Conservation (phyloP, 495 filamentous ascomycete genomes). For the Filosporella fistucella region DNA sequence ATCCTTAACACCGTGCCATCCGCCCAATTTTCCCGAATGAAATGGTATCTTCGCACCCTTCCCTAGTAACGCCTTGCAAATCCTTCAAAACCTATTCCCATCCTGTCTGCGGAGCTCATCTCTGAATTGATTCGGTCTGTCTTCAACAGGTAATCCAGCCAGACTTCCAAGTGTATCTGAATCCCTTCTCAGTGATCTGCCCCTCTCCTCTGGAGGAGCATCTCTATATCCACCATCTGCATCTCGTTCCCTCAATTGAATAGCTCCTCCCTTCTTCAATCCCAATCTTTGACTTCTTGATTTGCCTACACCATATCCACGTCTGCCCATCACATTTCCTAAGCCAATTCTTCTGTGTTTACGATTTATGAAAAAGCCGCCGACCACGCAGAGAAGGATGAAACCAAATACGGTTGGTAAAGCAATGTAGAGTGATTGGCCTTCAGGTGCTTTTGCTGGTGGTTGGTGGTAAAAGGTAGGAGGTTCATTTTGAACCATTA, state of each 20-base stretch:
- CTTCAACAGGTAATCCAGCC: slow-evolving; percentile 15
- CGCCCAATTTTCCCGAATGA: too few species aligned
- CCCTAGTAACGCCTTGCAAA: too few species aligned
- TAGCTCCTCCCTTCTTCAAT: slow-evolving; percentile 12
- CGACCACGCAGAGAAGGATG: slow-evolving; percentile 15
- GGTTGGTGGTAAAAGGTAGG: slow-evolving; percentile 6
- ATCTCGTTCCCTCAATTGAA: slow-evolving; percentile 14
- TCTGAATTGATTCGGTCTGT: slow-evolving; percentile 9
- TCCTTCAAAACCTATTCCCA: background rate
- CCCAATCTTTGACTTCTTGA: slow-evolving; percentile 15
- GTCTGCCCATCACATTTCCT: slow-evolving; percentile 20
- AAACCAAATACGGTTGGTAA: slow-evolving; percentile 16
- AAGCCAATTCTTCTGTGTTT: slow-evolving; percentile 15
- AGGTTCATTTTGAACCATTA: slow-evolving; percentile 11
- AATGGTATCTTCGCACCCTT: too few species aligned
- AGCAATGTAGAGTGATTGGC: slow-evolving; percentile 18
- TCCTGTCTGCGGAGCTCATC: slow-evolving; percentile 11
- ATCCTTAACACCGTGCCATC: too few species aligned
- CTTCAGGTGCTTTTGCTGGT: slow-evolving; percentile 7
- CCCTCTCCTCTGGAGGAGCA: slow-evolving; percentile 1
- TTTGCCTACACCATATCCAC: slow-evolving; percentile 16
- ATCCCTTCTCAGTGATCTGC: slow-evolving; percentile 3
- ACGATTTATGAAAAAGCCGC: slow-evolving; percentile 11
- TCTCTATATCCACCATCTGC: slow-evolving; percentile 12
- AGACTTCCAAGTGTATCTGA: slow-evolving; percentile 17